Conservation (phyloP, 2,329 filamentous ascomycete genomes). For the Cladosporium sp. region DNA sequence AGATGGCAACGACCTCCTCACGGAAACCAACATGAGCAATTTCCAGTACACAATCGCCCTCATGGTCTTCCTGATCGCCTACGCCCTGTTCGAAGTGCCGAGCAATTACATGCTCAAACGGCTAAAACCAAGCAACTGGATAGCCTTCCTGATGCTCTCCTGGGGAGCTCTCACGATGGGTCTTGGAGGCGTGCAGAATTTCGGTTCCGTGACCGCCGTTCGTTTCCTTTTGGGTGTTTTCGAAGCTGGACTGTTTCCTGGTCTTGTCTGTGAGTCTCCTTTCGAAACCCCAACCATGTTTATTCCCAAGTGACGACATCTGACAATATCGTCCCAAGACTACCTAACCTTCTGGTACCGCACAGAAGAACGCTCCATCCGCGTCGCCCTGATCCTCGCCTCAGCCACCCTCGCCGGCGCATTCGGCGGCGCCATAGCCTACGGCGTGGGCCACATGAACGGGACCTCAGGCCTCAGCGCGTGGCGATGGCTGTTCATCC, state of each 20-base stretch:
- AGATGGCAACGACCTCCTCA: conserved; percentile 58
- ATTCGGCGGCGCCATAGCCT: conserved; percentile 33
- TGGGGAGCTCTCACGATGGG: conserved; percentile 30
- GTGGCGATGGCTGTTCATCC: conserved; percentile 69
- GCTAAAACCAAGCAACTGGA: conserved; percentile 38
- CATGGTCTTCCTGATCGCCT: conserved; percentile 55
- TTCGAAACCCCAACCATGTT: too few species aligned
- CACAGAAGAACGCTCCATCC: conserved; percentile 27
- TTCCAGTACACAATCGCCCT: conserved; percentile 51
- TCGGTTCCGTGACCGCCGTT: conserved; percentile 40
- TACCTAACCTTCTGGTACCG: conserved; percentile 31
- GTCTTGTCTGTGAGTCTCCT: conserved; percentile 34
- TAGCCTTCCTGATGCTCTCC: conserved; percentile 28
- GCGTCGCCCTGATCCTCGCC: conserved; percentile 29
- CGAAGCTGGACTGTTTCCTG: conserved; percentile 57
- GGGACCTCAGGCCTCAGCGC: conserved; percentile 53
- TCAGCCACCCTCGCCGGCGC: conserved; percentile 32
- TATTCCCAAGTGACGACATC: too few species aligned
- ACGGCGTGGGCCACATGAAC: conserved; percentile 52
- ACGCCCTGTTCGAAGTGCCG: conserved; percentile 43
- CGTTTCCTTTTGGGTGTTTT: conserved; percentile 41
- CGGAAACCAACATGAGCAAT: conserved; percentile 58
- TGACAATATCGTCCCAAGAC: too few species aligned
- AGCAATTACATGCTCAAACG: conserved; percentile 40
- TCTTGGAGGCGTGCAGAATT: conserved; percentile 44